Percentiles rank a stretch among this genome's conserved stretches.
These are phyloP conservation scores for Nicotiana attenuata DNA, from an alignment of 257 asterid species.

Conservation along the genomic window DNA sequence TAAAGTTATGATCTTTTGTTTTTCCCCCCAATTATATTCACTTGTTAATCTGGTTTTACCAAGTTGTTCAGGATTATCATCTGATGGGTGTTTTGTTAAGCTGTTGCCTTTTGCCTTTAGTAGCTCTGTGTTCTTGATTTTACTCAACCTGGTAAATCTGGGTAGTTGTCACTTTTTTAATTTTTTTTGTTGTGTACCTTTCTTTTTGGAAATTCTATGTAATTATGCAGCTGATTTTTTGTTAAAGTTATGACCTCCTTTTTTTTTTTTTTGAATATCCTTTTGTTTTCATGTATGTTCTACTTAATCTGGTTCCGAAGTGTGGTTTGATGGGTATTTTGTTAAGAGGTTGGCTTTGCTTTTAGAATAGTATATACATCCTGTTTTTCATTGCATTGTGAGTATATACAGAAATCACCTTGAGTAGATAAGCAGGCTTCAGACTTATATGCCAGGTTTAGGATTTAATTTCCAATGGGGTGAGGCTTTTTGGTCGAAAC, in stretches of 20 bases:
- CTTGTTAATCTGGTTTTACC: not conserved
- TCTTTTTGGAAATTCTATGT: not conserved
- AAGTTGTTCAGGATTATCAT: not conserved
- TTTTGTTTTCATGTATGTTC: not conserved
- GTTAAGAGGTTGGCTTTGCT: not conserved
- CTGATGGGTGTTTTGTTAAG: not conserved
- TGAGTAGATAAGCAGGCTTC: not conserved
- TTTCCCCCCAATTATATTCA: no score
- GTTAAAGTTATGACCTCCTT: not conserved
- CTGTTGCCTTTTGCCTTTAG: not conserved
- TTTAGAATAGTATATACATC: not conserved
- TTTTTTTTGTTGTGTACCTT: not conserved
- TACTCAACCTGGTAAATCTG: not conserved
- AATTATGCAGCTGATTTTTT: not conserved
- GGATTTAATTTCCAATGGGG: not conserved
- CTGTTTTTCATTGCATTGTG: not conserved
- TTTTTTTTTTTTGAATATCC: no score
- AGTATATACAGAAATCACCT: not conserved
- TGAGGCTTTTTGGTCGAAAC: not conserved
- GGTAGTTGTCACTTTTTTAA: not conserved
- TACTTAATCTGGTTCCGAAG: not conserved
- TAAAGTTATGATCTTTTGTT: not conserved
- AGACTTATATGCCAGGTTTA: not conserved
- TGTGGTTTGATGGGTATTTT: not conserved
- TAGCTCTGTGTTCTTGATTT: not conserved